Conservation (phyloP, 306 rosid species). For the Acacia crassicarpa region DNA sequence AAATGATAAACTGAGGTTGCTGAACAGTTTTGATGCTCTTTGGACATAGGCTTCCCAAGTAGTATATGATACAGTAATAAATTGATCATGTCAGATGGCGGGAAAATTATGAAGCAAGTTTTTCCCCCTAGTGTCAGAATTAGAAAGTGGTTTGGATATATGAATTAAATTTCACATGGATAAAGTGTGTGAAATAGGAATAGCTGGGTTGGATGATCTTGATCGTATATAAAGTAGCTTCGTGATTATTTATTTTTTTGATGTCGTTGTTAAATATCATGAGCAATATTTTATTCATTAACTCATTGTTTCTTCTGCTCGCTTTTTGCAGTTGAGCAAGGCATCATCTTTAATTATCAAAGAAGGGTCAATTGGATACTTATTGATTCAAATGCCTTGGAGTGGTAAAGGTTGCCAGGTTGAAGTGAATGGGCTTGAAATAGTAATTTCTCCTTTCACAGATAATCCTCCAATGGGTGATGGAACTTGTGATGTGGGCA, state of each 20-base stretch:
- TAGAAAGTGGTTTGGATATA: background rate
- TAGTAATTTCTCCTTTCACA: slow-evolving; percentile 63
- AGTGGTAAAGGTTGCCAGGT: slow-evolving; percentile 78
- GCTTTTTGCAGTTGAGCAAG: slow-evolving; percentile 54
- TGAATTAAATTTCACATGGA: slow-evolving; percentile 3
- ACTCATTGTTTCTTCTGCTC: slow-evolving; percentile 23
- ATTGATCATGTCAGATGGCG: background rate
- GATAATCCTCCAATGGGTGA: slow-evolving; percentile 36
- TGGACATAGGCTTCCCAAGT: background rate
- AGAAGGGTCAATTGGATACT: slow-evolving; percentile 89
- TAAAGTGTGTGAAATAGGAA: slow-evolving; percentile 2
- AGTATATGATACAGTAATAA: background rate
- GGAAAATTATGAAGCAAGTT: background rate
- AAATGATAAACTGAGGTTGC: background rate
- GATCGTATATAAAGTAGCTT: background rate
- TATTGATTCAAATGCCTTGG: slow-evolving; percentile 89
- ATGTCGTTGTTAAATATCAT: background rate
- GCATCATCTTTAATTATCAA: slow-evolving; percentile 56
- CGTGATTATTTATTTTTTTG: background rate
- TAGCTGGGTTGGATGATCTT: slow-evolving; percentile 1
- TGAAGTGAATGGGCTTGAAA: slow-evolving; percentile 86
- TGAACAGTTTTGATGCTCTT: slow-evolving; percentile 3
- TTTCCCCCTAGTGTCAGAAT: background rate
- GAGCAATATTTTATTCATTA: background rate
- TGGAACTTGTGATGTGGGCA: slow-evolving; percentile 43